Evolutionary conservation across 768 basidiomycete genomes (phyloP), one percentile per base, ranked within the genome.

Genomic region (Erythrobasidium yunnanense): DNA sequence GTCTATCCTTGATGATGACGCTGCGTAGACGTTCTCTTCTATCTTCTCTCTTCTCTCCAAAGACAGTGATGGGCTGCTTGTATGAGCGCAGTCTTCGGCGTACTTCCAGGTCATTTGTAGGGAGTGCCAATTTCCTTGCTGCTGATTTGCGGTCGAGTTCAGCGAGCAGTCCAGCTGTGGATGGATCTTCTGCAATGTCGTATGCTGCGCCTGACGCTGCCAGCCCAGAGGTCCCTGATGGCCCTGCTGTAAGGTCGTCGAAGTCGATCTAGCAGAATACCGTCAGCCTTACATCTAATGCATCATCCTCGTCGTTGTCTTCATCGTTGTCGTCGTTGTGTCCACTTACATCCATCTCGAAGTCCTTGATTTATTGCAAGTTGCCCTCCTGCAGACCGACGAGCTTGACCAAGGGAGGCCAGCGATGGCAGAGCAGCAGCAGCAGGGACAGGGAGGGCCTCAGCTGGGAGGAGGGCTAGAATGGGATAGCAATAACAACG

Each of bases 111-210:
- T 97, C 95, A 77, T 97, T 93, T 5, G 95, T 99, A 6, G 95
- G 95, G 8, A 97, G 90, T 5, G 92, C 95, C 78, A 96, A 83
- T 67, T 81, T 85, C 69, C 95, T 82, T 13, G 92, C 87, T 73
- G 90, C 87, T 81, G 95, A 95, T 81, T 93, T 95, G 70, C 92
- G 83, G 75, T 99, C 95, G n/a, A 99, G 84, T 77, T 95, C 91
- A 74, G 90, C 88, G 51, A 97, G 81, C 57, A 97, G 84, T 70
- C 86, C 86, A 73, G 67, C 60, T 23, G 70, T 69, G 18, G 70
- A 69, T 4, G 73, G 71, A 56, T 73, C 70, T 15, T 63, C 49
- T 20, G 51, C 69, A 0, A 70, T 55, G 23, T 66, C 54, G 4
- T 66, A 55, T n/a, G 51, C 2, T 32, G 53, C 34, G 25, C 53